phyloP scores from a whole-genome alignment of 768 basidiomycete genomes.

The Tephrocybe sp. region DNA sequence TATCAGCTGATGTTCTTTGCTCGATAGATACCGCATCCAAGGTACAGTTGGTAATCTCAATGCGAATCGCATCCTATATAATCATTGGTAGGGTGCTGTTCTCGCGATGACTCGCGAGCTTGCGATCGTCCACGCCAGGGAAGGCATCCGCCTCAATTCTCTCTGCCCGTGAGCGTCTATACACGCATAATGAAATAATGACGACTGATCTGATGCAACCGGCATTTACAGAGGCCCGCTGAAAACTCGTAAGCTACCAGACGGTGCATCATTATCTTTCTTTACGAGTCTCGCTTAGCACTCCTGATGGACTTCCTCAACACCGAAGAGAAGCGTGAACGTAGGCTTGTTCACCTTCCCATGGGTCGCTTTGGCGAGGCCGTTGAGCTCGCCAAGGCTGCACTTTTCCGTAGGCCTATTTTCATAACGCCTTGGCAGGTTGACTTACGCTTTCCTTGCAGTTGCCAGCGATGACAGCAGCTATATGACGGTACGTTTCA shows the following conservation, averaged over 20 bases:
- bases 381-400: slow-evolving; percentile 89
- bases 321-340: slow-evolving; percentile 91
- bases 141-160: slow-evolving; percentile 95
- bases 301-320: slow-evolving; percentile 98
- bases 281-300: slow-evolving; percentile 41
- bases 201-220: slow-evolving; percentile 9
- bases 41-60: slow-evolving; percentile 32
- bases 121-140: slow-evolving; percentile 95
- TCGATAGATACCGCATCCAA: slow-evolving; percentile 88
- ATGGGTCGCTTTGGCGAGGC: slow-evolving; percentile 99
- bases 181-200: background rate
- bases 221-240: slow-evolving; percentile 72
- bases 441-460: slow-evolving; percentile 22
- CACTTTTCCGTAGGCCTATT: slow-evolving; percentile 77
- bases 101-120: slow-evolving; percentile 97
- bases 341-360: slow-evolving; percentile 86
- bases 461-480: slow-evolving; percentile 95
- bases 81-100: slow-evolving; percentile 75
- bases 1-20: slow-evolving; percentile 14
- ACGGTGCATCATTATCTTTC: background rate
- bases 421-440: background rate
- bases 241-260: slow-evolving; percentile 72
- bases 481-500: slow-evolving; percentile 79
- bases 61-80: background rate
- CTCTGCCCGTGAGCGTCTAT: slow-evolving; percentile 80